These are phyloP conservation scores for Comarum palustre DNA, from an alignment of 306 rosid species.

Conservation along the genomic window DNA sequence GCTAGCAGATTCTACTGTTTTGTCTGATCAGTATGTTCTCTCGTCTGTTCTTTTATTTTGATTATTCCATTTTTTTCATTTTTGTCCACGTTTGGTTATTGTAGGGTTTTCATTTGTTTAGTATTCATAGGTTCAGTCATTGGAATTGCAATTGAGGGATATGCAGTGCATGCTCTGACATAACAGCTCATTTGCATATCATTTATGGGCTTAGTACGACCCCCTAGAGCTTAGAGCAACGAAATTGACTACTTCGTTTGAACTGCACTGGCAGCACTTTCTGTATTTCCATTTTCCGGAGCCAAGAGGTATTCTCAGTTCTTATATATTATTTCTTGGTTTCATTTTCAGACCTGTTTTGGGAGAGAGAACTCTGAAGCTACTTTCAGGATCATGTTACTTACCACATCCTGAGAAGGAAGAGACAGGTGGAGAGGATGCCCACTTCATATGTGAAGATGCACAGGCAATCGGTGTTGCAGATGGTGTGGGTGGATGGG, in stretches of 20 bases:
- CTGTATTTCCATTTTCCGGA: background rate
- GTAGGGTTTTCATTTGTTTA: background rate
- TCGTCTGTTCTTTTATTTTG: constrained; percentile 8
- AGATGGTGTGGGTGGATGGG: constrained; percentile 98
- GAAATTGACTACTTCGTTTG: background rate
- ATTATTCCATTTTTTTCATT: constrained; percentile 5
- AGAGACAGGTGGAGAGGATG: constrained; percentile 89
- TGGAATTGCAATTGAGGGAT: constrained; percentile 1
- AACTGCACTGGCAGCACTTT: background rate
- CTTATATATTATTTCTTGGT: constrained; percentile 18
- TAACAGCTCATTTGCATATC: background rate
- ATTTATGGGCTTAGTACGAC: background rate
- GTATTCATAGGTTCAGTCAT: background rate
- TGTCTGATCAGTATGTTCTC: constrained; percentile 50
- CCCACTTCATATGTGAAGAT: constrained; percentile 76
- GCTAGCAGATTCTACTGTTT: constrained; percentile 35
- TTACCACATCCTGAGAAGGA: constrained; percentile 91
- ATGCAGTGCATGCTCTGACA: background rate
- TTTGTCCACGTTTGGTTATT: background rate
- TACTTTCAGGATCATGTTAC: constrained; percentile 78
- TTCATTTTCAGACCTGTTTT: constrained; percentile 39
- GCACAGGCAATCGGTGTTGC: constrained; percentile 84
- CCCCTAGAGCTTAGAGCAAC: background rate
- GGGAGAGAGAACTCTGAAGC: constrained; percentile 51
- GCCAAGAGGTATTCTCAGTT: background rate